Percentiles rank a stretch among this genome's conserved stretches.
These are phyloP conservation scores for Carex scoparia DNA, from an alignment of 176 grass and related monocot species.

Conservation along the genomic window DNA sequence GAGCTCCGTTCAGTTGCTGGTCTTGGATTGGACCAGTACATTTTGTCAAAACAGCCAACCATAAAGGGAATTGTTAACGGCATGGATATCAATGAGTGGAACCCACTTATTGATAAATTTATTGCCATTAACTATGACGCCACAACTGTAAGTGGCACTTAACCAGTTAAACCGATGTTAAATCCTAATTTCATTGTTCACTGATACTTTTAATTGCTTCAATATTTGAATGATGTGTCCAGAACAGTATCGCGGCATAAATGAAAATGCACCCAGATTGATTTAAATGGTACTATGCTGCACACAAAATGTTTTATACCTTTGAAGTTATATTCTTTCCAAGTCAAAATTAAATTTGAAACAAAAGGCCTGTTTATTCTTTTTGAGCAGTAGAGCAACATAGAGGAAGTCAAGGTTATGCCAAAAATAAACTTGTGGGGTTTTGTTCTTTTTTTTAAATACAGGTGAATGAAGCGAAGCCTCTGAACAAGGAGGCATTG, in stretches of 20 bases:
- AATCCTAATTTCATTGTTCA: background rate
- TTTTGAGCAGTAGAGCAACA: background rate
- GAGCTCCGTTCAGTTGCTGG: slow-evolving; percentile 70
- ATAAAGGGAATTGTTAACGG: slow-evolving; percentile 86
- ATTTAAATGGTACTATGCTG: background rate
- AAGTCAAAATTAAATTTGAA: background rate
- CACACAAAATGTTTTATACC: background rate
- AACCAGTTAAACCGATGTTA: background rate
- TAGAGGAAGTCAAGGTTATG: background rate
- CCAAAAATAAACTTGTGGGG: background rate
- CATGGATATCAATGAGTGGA: slow-evolving; percentile 95
- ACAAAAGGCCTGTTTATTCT: background rate
- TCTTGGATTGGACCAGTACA: slow-evolving; percentile 62
- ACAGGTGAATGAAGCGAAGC: slow-evolving; percentile 67
- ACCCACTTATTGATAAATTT: slow-evolving; percentile 69
- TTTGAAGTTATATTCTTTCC: slow-evolving; percentile 9
- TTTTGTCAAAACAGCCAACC: slow-evolving; percentile 38
- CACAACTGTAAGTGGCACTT: slow-evolving; percentile 46
- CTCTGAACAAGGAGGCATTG: slow-evolving; percentile 81
- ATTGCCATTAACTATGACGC: slow-evolving; percentile 57
- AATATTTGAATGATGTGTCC: background rate
- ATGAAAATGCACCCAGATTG: background rate
- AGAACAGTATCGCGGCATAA: background rate
- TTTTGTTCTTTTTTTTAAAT: slow-evolving; percentile 39
- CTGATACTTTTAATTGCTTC: background rate